A percentile compares a stretch with the other conserved stretches of the same genome.
phyloP scores from a whole-genome alignment of 495 filamentous ascomycete species.

The Lophiostoma macrostomum region DNA sequence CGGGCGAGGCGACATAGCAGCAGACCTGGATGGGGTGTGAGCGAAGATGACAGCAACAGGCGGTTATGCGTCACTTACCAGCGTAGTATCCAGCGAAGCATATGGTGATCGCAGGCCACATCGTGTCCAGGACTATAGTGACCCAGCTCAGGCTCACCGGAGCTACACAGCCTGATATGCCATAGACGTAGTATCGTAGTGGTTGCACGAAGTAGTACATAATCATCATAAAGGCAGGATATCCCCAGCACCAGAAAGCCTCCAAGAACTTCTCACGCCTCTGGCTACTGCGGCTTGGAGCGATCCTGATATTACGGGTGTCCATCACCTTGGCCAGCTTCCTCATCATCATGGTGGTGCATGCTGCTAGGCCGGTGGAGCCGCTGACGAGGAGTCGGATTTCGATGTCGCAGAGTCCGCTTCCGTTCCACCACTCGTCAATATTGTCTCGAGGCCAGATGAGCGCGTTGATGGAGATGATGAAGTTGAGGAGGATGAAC shows the following conservation, averaged over 20 bases:
- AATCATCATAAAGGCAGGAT: slow-evolving; percentile 63
- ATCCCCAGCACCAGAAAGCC: slow-evolving; percentile 62
- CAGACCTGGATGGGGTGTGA: slow-evolving; percentile 48
- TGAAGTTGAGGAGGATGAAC: slow-evolving; percentile 61
- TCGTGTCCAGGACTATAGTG: slow-evolving; percentile 59
- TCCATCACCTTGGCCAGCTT: slow-evolving; percentile 67
- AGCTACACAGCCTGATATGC: slow-evolving; percentile 69
- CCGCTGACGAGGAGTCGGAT: slow-evolving; percentile 63
- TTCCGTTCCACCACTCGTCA: slow-evolving; percentile 66
- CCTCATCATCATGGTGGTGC: slow-evolving; percentile 67
- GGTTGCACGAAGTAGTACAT: slow-evolving; percentile 68
- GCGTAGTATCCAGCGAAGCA: slow-evolving; percentile 65
- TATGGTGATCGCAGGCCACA: slow-evolving; percentile 66
- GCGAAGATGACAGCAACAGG: background rate
- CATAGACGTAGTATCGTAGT: slow-evolving; percentile 68
- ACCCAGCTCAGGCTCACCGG: slow-evolving; percentile 68
- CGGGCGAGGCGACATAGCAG: slow-evolving; percentile 64
- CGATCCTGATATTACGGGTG: slow-evolving; percentile 57
- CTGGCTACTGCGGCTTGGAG: slow-evolving; percentile 52
- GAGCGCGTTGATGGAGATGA: slow-evolving; percentile 71
- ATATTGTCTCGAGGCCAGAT: slow-evolving; percentile 77
- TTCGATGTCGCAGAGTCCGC: slow-evolving; percentile 79
- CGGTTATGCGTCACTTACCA: too few species aligned
- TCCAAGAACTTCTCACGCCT: slow-evolving; percentile 56
- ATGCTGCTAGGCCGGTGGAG: slow-evolving; percentile 61